Evolutionary conservation across 1,139 yeast genomes (phyloP).

Genomic region (Zygotorulaspora mrakii): DNA sequence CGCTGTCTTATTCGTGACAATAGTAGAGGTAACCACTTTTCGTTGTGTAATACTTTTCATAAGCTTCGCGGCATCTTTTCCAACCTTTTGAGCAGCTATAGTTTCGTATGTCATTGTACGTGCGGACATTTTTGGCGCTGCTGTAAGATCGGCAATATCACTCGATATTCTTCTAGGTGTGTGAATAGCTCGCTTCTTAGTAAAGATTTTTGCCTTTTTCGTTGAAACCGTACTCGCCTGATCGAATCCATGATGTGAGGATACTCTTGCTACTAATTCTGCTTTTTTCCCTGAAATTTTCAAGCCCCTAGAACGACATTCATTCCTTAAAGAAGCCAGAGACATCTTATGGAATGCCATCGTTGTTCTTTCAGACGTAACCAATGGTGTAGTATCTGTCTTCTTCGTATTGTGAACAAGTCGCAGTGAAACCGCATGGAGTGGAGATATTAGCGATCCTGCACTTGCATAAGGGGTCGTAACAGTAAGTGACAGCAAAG

Average conservation of each 20-base stretch:
- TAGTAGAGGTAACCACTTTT: conserved; percentile 1
- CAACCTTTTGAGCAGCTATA: not conserved
- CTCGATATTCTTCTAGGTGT: not conserved
- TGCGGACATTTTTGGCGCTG: conserved; percentile 3
- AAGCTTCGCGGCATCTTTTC: not conserved
- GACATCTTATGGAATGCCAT: conserved; percentile 42
- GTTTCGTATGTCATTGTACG: not conserved
- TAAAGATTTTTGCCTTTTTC: not conserved
- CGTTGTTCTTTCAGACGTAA: conserved; percentile 28
- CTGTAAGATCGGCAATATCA: not conserved
- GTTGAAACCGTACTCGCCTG: not conserved
- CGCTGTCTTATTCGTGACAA: conserved; percentile 10
- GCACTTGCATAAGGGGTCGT: not conserved
- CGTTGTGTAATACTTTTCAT: not conserved
- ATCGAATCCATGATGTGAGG: conserved; percentile 6
- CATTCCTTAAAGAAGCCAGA: conserved; percentile 47
- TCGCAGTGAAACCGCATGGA: conserved; percentile 19
- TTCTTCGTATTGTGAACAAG: conserved; percentile 42
- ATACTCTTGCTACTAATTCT: conserved; percentile 47
- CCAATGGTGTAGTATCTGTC: conserved; percentile 39
- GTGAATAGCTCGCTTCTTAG: not conserved
- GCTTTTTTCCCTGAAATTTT: conserved; percentile 54
- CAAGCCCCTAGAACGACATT: conserved; percentile 54
- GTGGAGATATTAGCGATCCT: not conserved
- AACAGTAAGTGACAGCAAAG: not conserved